Conservation (phyloP, 768 basidiomycete genomes). For the Serendipita sp. region DNA sequence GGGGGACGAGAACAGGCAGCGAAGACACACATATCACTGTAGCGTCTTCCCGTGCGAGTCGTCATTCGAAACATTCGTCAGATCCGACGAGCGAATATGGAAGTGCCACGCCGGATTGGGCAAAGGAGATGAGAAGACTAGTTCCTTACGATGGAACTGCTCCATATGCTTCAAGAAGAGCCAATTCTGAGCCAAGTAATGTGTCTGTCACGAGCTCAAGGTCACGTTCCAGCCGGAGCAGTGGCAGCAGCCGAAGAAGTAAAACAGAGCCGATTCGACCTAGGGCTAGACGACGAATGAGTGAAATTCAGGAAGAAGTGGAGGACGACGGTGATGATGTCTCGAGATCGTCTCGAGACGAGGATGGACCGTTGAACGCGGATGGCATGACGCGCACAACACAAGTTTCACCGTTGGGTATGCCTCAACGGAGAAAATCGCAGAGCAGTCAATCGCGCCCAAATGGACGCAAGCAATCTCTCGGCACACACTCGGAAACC, state of each 20-base stretch:
- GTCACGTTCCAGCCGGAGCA: constrained; percentile 29
- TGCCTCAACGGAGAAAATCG: constrained; percentile 13
- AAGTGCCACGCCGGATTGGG: constrained; percentile 47
- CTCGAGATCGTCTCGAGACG: neutral
- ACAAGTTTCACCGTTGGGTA: neutral
- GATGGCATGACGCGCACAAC: constrained; percentile 15
- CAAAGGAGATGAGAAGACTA: constrained; percentile 53
- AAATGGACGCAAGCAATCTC: constrained; percentile 10
- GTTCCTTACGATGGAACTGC: constrained; percentile 20
- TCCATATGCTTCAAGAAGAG: constrained; percentile 7
- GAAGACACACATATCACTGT: neutral
- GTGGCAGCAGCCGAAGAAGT: constrained; percentile 37
- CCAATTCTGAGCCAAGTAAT: constrained; percentile 18
- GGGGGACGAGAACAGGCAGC: constrained; percentile 1
- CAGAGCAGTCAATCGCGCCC: constrained; percentile 12
- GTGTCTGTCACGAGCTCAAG: constrained; percentile 26
- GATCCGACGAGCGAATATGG: neutral
- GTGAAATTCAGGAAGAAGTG: constrained; percentile 26
- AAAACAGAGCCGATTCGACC: constrained; percentile 21
- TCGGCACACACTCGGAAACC: neutral
- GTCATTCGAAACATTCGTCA: constrained; percentile 3
- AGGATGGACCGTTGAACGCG: constrained; percentile 12
- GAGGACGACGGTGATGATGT: constrained; percentile 20
- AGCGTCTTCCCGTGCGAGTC: neutral
- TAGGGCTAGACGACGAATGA: constrained; percentile 20